Percentiles rank a stretch among this genome's conserved stretches.
phyloP scores from a whole-genome alignment of 352 stramenopile genomes.

The Phytophthora litchii region DNA sequence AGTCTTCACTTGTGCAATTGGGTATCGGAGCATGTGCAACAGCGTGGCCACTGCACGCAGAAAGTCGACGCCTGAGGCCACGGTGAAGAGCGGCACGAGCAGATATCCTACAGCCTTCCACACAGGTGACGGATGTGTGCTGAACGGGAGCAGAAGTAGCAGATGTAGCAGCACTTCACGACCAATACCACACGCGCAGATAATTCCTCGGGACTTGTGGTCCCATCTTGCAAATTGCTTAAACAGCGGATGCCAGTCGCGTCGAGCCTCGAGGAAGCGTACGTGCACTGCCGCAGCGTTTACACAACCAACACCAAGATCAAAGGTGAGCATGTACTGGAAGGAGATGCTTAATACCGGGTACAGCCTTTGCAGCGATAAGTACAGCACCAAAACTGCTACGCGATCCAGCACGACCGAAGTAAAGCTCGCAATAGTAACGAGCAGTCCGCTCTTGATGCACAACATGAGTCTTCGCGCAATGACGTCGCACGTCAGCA shows the following conservation, averaged over 20 bases:
- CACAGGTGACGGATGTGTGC: conserved; percentile 27
- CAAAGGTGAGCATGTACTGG: conserved; percentile 53
- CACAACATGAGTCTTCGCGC: conserved; percentile 63
- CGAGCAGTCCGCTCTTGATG: conserved; percentile 79
- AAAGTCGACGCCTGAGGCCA: conserved; percentile 64
- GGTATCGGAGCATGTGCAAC: conserved; percentile 56
- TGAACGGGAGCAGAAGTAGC: conserved; percentile 65
- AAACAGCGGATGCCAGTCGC: conserved; percentile 68
- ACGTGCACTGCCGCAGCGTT: conserved; percentile 59
- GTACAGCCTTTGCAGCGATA: conserved; percentile 61
- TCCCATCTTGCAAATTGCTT: conserved; percentile 65
- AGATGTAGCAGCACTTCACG: conserved; percentile 68
- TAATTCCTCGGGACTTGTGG: conserved; percentile 45
- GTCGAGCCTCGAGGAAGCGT: conserved; percentile 64
- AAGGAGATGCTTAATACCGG: conserved; percentile 47
- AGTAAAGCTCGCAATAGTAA: conserved; percentile 72
- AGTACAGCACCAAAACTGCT: conserved; percentile 60
- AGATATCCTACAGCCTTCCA: conserved; percentile 47
- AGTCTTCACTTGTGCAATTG: conserved; percentile 33
- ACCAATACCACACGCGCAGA: conserved; percentile 57
- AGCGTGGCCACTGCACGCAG: conserved; percentile 58
- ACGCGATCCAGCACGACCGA: conserved; percentile 75
- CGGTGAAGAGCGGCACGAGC: conserved; percentile 63
- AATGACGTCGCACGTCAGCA: conserved; percentile 62
- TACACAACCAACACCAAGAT: conserved; percentile 59